These are phyloP conservation scores for Rhodamnia argentea DNA, from an alignment of 345 rosid species.

Conservation along the genomic window DNA sequence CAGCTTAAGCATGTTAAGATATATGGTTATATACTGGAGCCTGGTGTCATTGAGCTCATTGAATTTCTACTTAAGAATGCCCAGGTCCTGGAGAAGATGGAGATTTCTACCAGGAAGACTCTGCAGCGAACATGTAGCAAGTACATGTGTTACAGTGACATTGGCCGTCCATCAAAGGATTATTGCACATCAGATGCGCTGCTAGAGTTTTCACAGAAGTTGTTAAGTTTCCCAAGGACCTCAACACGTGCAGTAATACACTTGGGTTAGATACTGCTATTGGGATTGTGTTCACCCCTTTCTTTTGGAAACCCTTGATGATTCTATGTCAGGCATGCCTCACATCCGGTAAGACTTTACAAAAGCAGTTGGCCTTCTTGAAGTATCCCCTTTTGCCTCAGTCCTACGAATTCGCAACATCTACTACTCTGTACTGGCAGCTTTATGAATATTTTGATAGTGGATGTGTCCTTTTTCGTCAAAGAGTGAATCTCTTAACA, in stretches of 20 bases:
- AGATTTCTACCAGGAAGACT: slow-evolving; percentile 1
- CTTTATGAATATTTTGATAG: background rate
- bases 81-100: background rate
- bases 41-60: background rate
- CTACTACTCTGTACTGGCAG: background rate
- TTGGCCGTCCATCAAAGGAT: background rate
- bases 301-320: background rate
- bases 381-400: background rate
- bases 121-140: fast-evolving
- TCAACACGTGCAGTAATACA: background rate
- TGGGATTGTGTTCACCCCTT: background rate
- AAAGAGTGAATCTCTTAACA: fast-evolving
- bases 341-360: background rate
- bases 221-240: background rate
- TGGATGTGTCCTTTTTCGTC: background rate
- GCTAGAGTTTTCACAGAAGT: background rate
- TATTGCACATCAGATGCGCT: background rate
- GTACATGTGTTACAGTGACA: background rate
- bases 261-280: background rate
- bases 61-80: background rate
- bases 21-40: background rate
- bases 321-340: background rate
- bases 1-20: background rate
- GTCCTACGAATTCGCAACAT: background rate
- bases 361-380: background rate